These are phyloP conservation scores for Ceratocystis destructans DNA, from an alignment of 2,329 filamentous ascomycete species.

Conservation along the genomic window DNA sequence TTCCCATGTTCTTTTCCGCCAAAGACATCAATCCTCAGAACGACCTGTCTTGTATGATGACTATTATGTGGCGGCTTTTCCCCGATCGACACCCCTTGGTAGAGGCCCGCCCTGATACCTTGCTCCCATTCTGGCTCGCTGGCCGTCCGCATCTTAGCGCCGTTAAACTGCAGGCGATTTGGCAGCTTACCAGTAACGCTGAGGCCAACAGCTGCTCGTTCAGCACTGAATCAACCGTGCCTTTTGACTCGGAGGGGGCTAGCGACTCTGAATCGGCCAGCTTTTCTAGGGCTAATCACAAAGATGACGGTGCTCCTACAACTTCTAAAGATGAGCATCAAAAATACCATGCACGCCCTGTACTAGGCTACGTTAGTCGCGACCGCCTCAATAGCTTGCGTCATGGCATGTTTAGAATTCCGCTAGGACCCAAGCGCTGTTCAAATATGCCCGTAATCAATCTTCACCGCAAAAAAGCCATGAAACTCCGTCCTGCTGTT, in stretches of 20 bases:
- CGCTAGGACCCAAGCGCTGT: slow-evolving; percentile 29
- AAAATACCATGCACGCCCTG: slow-evolving; percentile 28
- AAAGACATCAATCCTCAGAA: neutral
- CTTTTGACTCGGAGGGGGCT: slow-evolving; percentile 12
- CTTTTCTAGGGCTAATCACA: neutral
- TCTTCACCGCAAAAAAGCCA: slow-evolving; percentile 35
- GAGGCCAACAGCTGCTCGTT: slow-evolving; percentile 12
- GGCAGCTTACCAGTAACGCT: slow-evolving; percentile 9
- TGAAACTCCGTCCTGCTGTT: slow-evolving; percentile 35
- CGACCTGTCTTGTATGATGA: slow-evolving; percentile 1
- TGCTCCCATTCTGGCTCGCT: slow-evolving; percentile 16
- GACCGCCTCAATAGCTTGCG: slow-evolving; percentile 27
- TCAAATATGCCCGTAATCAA: slow-evolving; percentile 36
- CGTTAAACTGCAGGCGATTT: slow-evolving; percentile 13
- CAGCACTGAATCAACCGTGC: slow-evolving; percentile 13
- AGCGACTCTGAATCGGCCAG: neutral
- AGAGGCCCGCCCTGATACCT: slow-evolving; percentile 2
- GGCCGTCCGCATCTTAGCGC: slow-evolving; percentile 7
- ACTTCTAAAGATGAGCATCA: slow-evolving; percentile 23
- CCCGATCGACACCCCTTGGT: slow-evolving; percentile 8
- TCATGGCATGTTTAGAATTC: slow-evolving; percentile 37
- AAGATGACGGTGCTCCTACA: neutral
- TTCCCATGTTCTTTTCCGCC: neutral
- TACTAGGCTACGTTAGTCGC: slow-evolving; percentile 24
- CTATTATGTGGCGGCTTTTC: slow-evolving; percentile 10